Percentiles rank a stretch among this genome's conserved stretches.
Conservation (phyloP, 192 early-diverging fungal genomes). For the Backusella sp. region DNA sequence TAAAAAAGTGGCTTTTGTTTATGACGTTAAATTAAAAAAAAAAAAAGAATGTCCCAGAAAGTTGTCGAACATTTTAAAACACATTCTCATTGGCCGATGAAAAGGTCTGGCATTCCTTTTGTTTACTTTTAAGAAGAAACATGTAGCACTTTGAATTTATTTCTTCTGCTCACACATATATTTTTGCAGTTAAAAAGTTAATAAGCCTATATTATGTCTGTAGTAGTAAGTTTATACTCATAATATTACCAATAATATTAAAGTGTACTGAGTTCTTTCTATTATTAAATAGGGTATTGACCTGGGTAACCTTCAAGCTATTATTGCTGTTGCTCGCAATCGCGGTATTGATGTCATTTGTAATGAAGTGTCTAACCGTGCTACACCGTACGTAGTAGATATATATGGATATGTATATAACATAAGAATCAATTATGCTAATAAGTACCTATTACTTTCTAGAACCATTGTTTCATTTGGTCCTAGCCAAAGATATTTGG, state of each 20-base stretch:
- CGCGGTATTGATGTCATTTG: constrained; percentile 96
- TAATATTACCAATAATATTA: not conserved
- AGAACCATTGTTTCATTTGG: constrained; percentile 76
- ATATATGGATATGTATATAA: not conserved
- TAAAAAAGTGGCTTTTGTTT: not conserved
- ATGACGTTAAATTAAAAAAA: not conserved
- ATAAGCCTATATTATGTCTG: not conserved
- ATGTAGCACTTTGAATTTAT: not conserved
- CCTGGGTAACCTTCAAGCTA: constrained; percentile 93
- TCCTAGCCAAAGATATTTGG: constrained; percentile 89
- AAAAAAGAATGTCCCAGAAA: not conserved
- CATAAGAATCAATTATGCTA: not conserved
- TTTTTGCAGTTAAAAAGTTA: not conserved
- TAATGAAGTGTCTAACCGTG: constrained; percentile 95
- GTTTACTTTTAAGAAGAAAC: not conserved
- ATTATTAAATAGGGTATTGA: constrained; percentile 71
- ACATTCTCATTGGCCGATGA: not conserved
- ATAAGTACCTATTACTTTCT: constrained; percentile 55
- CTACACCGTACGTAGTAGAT: constrained; percentile 76
- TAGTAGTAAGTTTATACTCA: not conserved
- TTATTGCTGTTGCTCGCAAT: constrained; percentile 96
- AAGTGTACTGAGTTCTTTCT: not conserved
- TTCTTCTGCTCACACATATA: not conserved
- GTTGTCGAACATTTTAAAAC: not conserved
- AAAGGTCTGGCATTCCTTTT: not conserved